Evolutionary conservation across 345 rosid genomes (phyloP), one percentile per base, ranked within the genome.

Genomic region (Eucalyptus paniculata): DNA sequence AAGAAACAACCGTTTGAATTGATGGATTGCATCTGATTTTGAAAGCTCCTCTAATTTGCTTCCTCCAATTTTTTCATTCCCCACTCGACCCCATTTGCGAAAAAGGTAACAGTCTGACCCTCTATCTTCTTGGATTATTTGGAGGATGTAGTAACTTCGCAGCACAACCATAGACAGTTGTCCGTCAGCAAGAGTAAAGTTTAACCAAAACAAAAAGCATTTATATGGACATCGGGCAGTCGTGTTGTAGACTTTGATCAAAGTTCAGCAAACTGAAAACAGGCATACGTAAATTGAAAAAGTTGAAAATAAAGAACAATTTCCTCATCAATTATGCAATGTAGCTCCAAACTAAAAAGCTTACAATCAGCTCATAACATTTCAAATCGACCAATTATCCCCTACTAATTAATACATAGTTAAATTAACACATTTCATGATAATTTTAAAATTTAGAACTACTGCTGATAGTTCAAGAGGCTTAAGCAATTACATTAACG

Each of bases 41-140:
- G 94, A 88, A 96, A 97, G 93, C 91, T 89, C 93, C 10, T 96
- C 97, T 91, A 96, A 92, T 91, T 96, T 98, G 89, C 4, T 93
- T 88, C 98, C 97, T 69, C 98, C 99, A 93, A 97, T 98, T 91
- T 94, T 96, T 51, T 96, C 97, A 91, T 94, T 95, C 50, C 99
- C 99, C 50, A 96, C 97, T 88, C 97, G 95, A 51, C 99, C 99
- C 99, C 99, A 98, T 94, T 97, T 96, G 62, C 98, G 99, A 88
- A 95, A 98, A 60, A 97, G 94, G 86, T 93, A 91, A 92, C 99
- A 97, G 37, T 92, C 96, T 19, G 97, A 91, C 51, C 96, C 95
- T 90, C 94, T 97, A 93, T 98, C 99, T 88, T 95, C 98, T 95
- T 96, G 94, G 89, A 97, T 97, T 86, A 98, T 94, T 96, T 98